These are phyloP conservation scores for Arthrinium puccinioides DNA, from an alignment of 2,329 filamentous ascomycete genomes.

Conservation along the genomic window DNA sequence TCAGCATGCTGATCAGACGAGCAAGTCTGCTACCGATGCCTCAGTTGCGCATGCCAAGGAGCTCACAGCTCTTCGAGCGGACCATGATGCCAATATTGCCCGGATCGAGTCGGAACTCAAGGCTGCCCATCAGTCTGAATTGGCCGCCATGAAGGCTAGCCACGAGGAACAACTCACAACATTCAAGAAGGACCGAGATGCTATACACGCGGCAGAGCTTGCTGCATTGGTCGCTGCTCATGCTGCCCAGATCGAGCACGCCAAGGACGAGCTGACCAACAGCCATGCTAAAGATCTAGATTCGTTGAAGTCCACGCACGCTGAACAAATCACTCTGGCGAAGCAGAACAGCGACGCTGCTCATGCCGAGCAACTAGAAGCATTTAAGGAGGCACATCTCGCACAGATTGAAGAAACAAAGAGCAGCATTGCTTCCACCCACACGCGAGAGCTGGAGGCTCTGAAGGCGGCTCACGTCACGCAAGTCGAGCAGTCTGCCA, in stretches of 20 bases:
- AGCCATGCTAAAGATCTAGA: conserved; percentile 8
- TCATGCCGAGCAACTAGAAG: conserved; percentile 9
- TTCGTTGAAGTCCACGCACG: conserved; percentile 5
- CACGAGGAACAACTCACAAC: conserved; percentile 16
- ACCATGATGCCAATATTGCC: conserved; percentile 9
- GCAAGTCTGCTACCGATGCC: conserved; percentile 10
- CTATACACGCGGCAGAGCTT: conserved; percentile 17
- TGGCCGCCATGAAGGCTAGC: conserved; percentile 12
- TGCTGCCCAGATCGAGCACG: conserved; percentile 6
- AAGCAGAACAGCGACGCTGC: conserved; percentile 6
- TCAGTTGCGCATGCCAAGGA: conserved; percentile 13
- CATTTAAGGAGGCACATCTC: conserved; percentile 5
- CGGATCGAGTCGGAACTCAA: conserved; percentile 8
- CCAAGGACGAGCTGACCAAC: conserved; percentile 6
- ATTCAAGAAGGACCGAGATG: conserved; percentile 13
- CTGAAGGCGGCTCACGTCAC: conserved; percentile 11
- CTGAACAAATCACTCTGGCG: conserved; percentile 3
- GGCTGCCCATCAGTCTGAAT: conserved; percentile 8
- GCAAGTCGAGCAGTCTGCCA: conserved; percentile 13
- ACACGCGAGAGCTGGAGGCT: conserved; percentile 7
- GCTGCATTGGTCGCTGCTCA: conserved; percentile 13
- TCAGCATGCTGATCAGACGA: conserved; percentile 15
- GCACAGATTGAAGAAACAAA: conserved; percentile 6
- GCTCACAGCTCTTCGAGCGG: conserved; percentile 13
- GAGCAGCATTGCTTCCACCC: conserved; percentile 1